A percentile compares a stretch with the other conserved stretches of the same genome.
Conservation (phyloP, 257 asterid species). For the Nicotiana attenuata region DNA sequence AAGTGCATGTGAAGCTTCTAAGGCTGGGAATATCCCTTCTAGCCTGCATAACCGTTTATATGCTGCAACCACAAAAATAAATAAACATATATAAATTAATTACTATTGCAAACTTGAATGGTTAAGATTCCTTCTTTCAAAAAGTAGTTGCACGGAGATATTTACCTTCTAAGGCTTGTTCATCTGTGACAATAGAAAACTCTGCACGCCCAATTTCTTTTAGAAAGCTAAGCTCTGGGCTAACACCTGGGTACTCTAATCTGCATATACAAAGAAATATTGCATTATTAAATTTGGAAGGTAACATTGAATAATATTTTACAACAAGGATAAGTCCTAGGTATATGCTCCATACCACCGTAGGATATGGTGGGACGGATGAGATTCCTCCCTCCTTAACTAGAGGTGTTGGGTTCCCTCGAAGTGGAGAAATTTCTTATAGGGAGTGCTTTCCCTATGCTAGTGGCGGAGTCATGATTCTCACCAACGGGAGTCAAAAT, state of each 20-base stretch:
- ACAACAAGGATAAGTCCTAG: background rate
- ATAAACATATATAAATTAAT: background rate
- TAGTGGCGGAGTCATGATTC: too few species aligned
- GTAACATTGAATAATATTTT: background rate
- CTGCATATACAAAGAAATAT: constrained; percentile 22
- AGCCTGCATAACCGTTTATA: constrained; percentile 40
- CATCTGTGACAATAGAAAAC: constrained; percentile 42
- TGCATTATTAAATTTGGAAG: background rate
- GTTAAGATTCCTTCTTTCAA: too few species aligned
- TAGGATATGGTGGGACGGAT: too few species aligned
- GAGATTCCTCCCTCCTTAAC: too few species aligned
- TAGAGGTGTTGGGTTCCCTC: too few species aligned
- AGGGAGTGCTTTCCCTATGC: too few species aligned
- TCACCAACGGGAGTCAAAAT: too few species aligned
- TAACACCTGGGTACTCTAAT: constrained; percentile 70
- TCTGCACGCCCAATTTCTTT: constrained; percentile 70
- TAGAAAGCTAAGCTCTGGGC: constrained; percentile 75
- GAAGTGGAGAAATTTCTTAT: too few species aligned
- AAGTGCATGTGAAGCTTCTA: constrained; percentile 75
- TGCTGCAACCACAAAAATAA: constrained; percentile 29
- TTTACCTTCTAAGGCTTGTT: constrained; percentile 72
- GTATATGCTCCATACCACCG: too few species aligned
- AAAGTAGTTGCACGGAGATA: too few species aligned
- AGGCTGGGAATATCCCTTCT: constrained; percentile 73
- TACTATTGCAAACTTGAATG: too few species aligned